phyloP scores from a whole-genome alignment of 2,329 filamentous ascomycete genomes.

The Hymenoscyphus repandus region DNA sequence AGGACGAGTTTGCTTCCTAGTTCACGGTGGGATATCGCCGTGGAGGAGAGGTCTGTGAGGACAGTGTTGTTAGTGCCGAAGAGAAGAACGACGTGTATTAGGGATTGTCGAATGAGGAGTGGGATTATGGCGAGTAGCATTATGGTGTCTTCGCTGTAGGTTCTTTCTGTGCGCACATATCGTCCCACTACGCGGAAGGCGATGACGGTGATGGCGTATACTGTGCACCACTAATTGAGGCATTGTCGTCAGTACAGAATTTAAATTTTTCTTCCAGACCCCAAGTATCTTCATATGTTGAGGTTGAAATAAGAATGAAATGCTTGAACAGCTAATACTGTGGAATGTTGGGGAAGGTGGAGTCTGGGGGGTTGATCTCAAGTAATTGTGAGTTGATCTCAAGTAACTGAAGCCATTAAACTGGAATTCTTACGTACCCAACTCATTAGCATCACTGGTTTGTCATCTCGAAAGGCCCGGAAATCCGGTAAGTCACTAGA shows the following conservation, averaged over 20 bases:
- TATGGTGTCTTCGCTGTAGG: conserved; percentile 84
- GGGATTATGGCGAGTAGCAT: conserved; percentile 77
- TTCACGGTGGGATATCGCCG: conserved; percentile 56
- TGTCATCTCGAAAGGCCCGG: conserved; percentile 45
- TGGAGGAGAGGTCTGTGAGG: conserved; percentile 45
- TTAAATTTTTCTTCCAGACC: no score
- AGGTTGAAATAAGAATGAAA: no score
- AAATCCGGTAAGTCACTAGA: conserved; percentile 20
- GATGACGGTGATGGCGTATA: conserved; percentile 78
- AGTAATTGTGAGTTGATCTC: not conserved
- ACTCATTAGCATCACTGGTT: conserved; percentile 83
- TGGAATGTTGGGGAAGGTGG: no score
- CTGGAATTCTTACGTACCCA: conserved; percentile 44
- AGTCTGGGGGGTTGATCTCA: no score
- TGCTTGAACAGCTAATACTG: no score
- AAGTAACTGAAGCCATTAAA: not conserved
- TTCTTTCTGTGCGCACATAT: conserved; percentile 75
- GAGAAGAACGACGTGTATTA: conserved; percentile 78
- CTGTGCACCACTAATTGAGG: conserved; percentile 63
- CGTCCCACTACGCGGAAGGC: conserved; percentile 71
- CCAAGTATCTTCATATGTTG: no score
- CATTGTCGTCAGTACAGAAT: not conserved
- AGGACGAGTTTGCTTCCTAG: conserved; percentile 80
- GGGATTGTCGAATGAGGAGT: conserved; percentile 74
- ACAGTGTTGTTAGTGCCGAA: conserved; percentile 87